Evolutionary conservation across 805 yeast genomes (phyloP).

Genomic region (Saturnispora hagleri): DNA sequence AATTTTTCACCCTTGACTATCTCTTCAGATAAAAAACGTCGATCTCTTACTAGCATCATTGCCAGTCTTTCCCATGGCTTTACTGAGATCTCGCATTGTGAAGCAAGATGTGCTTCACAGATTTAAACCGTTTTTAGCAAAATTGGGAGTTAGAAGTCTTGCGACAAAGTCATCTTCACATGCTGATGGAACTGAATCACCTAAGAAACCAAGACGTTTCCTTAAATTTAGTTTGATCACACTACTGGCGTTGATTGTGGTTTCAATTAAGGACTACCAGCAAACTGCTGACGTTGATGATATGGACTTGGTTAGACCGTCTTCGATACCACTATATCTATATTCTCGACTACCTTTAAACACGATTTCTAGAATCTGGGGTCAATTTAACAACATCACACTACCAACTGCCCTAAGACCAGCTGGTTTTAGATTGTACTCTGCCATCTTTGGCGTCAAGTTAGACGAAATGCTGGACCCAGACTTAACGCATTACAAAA

Average conservation of each 20-base stretch:
- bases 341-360: conserved; percentile 87
- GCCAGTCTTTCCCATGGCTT: neutral
- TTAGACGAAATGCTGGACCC: conserved; percentile 82
- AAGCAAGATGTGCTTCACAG: neutral
- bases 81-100: neutral
- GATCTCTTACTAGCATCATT: neutral
- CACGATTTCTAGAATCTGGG: conserved; percentile 91
- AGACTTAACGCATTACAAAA: conserved; percentile 62
- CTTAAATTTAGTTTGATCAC: conserved; percentile 8
- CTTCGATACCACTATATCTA: conserved; percentile 83
- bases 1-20: neutral
- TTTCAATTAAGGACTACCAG: conserved; percentile 15
- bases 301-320: conserved; percentile 38
- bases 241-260: conserved; percentile 7
- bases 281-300: conserved; percentile 19
- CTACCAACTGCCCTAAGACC: conserved; percentile 84
- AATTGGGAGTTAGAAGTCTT: neutral
- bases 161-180: neutral
- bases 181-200: neutral
- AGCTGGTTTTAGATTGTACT: conserved; percentile 72
- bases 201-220: conserved; percentile 2
- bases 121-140: neutral
- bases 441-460: conserved; percentile 77
- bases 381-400: conserved; percentile 71
- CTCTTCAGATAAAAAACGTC: neutral